These are phyloP conservation scores for Pseudomonodictys pantanalensis DNA, from an alignment of 495 filamentous ascomycete species.

Conservation along the genomic window DNA sequence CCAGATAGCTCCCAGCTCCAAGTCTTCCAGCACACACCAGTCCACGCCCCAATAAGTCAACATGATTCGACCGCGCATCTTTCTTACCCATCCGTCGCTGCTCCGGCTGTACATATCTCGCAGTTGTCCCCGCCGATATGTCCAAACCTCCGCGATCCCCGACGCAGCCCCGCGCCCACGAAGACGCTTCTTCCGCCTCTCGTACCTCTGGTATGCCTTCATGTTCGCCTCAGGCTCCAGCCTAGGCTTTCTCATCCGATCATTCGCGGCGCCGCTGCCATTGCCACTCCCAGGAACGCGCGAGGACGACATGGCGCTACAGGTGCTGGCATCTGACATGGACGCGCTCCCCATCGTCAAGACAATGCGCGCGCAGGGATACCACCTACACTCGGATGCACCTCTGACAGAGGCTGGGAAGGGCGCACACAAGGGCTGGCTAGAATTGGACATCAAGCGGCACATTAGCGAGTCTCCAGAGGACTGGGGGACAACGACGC, in stretches of 20 bases:
- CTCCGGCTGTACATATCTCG: too few relatives aligned
- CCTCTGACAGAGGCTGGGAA: conserved; percentile 5
- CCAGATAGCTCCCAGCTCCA: too few relatives aligned
- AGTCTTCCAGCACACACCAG: not conserved
- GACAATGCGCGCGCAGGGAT: conserved; percentile 27
- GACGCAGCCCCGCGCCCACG: not conserved
- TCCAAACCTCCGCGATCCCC: not conserved
- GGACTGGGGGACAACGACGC: not conserved
- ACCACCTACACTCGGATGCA: conserved; percentile 24
- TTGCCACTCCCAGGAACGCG: conserved; percentile 30
- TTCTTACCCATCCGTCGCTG: not conserved
- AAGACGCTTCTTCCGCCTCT: conserved; percentile 16
- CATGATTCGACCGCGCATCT: not conserved
- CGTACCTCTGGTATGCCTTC: conserved; percentile 17
- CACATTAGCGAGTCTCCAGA: conserved; percentile 10
- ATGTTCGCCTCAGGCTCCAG: conserved; percentile 2
- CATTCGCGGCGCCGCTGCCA: conserved; percentile 29
- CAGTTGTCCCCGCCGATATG: too few relatives aligned
- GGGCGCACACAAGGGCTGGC: conserved; percentile 28
- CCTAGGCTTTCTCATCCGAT: conserved; percentile 7
- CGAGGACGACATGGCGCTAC: conserved; percentile 35
- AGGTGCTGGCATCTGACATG: conserved; percentile 30
- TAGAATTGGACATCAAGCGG: conserved; percentile 26
- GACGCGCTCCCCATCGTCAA: conserved; percentile 40
- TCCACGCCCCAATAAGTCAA: not conserved